phyloP scores from a whole-genome alignment of 106 monocot species.

The Dioscorea dumetorum region DNA sequence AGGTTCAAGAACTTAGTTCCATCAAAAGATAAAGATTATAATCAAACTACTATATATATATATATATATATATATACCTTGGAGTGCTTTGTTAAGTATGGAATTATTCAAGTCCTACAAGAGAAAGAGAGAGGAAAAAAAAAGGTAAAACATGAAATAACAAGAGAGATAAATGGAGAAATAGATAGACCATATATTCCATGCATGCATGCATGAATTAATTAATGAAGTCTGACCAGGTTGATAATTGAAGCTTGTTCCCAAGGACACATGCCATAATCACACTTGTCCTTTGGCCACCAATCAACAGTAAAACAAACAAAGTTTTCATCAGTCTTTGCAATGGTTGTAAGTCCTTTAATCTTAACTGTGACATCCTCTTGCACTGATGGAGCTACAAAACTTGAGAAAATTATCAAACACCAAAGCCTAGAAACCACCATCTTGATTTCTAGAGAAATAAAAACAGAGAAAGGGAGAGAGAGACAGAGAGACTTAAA shows the following conservation, averaged over 20 bases:
- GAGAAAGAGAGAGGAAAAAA: neutral
- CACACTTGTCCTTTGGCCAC: conserved; percentile 60
- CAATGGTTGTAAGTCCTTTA: conserved; percentile 12
- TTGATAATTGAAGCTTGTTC: conserved; percentile 26
- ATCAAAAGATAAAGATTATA: too few relatives aligned
- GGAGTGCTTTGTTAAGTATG: conserved; percentile 40
- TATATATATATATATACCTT: conserved; percentile 40
- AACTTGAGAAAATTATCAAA: neutral
- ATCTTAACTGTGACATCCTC: conserved; percentile 27
- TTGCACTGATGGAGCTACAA: neutral
- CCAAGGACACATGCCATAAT: conserved; percentile 49
- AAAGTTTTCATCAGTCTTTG: conserved; percentile 33
- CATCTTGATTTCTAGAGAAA: neutral
- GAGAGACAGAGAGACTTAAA: too few relatives aligned
- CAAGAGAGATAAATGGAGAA: neutral
- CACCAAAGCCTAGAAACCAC: neutral
- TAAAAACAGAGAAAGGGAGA: neutral
- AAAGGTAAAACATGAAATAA: neutral
- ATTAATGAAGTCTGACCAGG: conserved; percentile 15
- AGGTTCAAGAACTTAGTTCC: too few relatives aligned
- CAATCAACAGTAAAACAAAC: conserved; percentile 55
- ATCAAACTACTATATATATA: too few relatives aligned
- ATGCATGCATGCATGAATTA: neutral
- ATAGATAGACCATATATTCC: neutral
- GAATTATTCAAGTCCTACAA: conserved; percentile 52